phyloP scores from a whole-genome alignment of 495 filamentous ascomycete species.

The Amphirosellinia nigrospora region DNA sequence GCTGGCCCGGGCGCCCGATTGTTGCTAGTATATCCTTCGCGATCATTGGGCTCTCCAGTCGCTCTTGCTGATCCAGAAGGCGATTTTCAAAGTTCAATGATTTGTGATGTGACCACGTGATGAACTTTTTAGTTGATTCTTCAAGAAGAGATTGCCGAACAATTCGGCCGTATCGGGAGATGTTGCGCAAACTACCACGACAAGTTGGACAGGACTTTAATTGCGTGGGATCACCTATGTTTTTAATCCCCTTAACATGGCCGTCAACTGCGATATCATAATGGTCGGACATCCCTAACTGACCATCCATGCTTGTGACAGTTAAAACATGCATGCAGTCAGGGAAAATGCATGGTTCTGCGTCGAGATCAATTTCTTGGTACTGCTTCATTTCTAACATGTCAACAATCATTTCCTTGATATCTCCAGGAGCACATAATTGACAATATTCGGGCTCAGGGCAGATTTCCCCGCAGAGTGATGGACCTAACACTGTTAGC shows the following conservation, averaged over 20 bases:
- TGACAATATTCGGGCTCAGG: slow-evolving; percentile 63
- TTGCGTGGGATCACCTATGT: slow-evolving; percentile 44
- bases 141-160: slow-evolving; percentile 66
- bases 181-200: slow-evolving; percentile 62
- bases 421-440: slow-evolving; percentile 51
- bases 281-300: slow-evolving; percentile 61
- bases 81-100: not conserved
- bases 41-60: not conserved
- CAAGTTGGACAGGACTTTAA: slow-evolving; percentile 67
- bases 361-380: slow-evolving; percentile 62
- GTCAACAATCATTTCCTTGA: slow-evolving; percentile 59
- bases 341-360: slow-evolving; percentile 67
- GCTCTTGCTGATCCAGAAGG: not conserved
- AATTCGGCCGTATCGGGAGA: slow-evolving; percentile 70
- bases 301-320: slow-evolving; percentile 66
- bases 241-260: slow-evolving; percentile 28
- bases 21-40: not conserved
- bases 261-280: slow-evolving; percentile 44
- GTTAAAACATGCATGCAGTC: slow-evolving; percentile 74
- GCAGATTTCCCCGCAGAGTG: slow-evolving; percentile 72
- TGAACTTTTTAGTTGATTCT: slow-evolving; percentile 69
- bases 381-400: slow-evolving; percentile 59
- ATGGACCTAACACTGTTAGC: slow-evolving; percentile 46
- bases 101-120: slow-evolving; percentile 37
- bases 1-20: too few species aligned